These are phyloP conservation scores for Mortierella sp. DNA, from an alignment of 371 early-diverging fungal species.

Conservation along the genomic window DNA sequence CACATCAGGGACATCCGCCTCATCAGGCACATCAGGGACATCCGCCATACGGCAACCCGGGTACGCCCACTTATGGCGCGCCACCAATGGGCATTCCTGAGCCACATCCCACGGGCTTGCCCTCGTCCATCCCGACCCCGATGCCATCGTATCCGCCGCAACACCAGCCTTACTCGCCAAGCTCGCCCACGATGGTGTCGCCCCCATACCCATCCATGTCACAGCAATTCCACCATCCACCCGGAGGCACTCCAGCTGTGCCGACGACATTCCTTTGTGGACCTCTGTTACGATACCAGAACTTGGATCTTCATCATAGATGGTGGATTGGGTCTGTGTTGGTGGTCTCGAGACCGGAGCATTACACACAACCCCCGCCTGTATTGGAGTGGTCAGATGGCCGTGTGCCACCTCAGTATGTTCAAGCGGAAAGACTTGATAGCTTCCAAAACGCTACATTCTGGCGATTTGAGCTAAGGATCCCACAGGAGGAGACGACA, in stretches of 20 bases:
- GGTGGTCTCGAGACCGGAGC: conserved; percentile 51
- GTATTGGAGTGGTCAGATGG: conserved; percentile 59
- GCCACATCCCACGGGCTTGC: conserved; percentile 3
- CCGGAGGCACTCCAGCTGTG: conserved; percentile 9
- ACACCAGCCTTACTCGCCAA: not conserved
- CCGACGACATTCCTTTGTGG: conserved; percentile 31
- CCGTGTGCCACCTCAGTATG: conserved; percentile 33
- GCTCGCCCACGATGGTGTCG: not conserved
- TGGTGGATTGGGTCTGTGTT: conserved; percentile 62
- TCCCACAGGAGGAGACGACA: conserved; percentile 54
- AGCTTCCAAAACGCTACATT: conserved; percentile 59
- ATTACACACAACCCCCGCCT: conserved; percentile 53
- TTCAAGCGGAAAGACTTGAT: conserved; percentile 57
- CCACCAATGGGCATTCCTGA: too few species aligned
- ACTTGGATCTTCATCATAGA: conserved; percentile 57
- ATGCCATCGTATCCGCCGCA: conserved; percentile 15
- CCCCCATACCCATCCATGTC: conserved; percentile 1
- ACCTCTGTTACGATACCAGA: conserved; percentile 49
- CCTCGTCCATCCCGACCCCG: conserved; percentile 14
- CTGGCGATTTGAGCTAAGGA: conserved; percentile 61
- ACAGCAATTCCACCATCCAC: conserved; percentile 11
- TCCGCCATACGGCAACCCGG: too few species aligned
- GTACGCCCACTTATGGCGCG: too few species aligned
- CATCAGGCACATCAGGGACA: too few species aligned
- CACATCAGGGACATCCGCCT: not conserved